These are phyloP conservation scores for Pichia membranifaciens DNA, from an alignment of 805 yeast species.

Conservation along the genomic window DNA sequence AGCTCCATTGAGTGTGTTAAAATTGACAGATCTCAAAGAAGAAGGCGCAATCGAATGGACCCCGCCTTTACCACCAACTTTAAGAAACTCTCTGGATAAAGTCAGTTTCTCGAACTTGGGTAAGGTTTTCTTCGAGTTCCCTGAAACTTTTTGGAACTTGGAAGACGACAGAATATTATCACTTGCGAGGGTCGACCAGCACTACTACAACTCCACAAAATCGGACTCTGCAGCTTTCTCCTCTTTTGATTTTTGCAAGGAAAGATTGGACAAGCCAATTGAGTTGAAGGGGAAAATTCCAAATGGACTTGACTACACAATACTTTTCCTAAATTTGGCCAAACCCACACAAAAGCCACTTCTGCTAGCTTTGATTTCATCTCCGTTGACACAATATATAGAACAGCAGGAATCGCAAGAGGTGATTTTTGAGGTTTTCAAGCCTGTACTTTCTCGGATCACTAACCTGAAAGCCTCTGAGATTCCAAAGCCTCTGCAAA, in stretches of 20 bases:
- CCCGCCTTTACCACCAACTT: constrained; percentile 31
- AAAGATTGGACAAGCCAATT: constrained; percentile 11
- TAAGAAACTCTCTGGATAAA: constrained; percentile 26
- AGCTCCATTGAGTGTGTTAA: constrained; percentile 45
- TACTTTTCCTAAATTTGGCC: constrained; percentile 28
- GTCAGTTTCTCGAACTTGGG: constrained; percentile 40
- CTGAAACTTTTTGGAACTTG: constrained; percentile 40
- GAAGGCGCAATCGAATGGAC: constrained; percentile 29
- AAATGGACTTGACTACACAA: constrained; percentile 24
- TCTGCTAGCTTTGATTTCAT: constrained; percentile 41
- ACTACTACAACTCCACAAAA: constrained; percentile 15
- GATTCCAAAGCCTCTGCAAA: constrained; percentile 23
- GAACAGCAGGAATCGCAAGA: constrained; percentile 33
- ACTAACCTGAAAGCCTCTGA: constrained; percentile 20
- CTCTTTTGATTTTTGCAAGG: not conserved
- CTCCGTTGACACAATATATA: constrained; percentile 44
- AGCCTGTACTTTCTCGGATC: constrained; percentile 35
- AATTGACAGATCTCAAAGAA: constrained; percentile 26
- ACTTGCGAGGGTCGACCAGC: constrained; percentile 26
- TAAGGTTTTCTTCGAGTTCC: constrained; percentile 43
- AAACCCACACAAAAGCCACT: constrained; percentile 31
- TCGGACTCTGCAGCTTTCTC: not conserved
- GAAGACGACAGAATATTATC: constrained; percentile 30
- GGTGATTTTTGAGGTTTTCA: constrained; percentile 40
- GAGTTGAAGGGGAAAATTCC: constrained; percentile 14